These are phyloP conservation scores for Botrytis pseudocinerea DNA, from an alignment of 2,329 filamentous ascomycete genomes.

Conservation along the genomic window DNA sequence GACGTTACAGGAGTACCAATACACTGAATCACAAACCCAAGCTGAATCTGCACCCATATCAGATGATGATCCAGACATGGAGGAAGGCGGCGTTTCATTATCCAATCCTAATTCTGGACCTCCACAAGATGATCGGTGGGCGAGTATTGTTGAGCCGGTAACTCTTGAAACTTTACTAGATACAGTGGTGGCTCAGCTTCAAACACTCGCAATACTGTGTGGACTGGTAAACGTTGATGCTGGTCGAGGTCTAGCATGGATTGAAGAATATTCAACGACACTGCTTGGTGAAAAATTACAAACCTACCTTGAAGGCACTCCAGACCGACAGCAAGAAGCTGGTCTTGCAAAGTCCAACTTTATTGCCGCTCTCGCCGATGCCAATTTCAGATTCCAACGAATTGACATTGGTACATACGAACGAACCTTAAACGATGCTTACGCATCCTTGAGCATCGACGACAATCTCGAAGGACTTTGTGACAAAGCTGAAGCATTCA, in stretches of 20 bases:
- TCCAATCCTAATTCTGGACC: slow-evolving; percentile 19
- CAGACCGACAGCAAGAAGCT: slow-evolving; percentile 51
- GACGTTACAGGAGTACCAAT: slow-evolving; percentile 52
- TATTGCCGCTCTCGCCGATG: slow-evolving; percentile 55
- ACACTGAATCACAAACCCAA: slow-evolving; percentile 46
- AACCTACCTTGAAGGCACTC: slow-evolving; percentile 47
- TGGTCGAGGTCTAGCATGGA: slow-evolving; percentile 52
- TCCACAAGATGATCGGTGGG: slow-evolving; percentile 41
- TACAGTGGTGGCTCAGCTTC: slow-evolving; percentile 65
- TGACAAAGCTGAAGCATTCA: slow-evolving; percentile 57
- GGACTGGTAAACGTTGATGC: slow-evolving; percentile 42
- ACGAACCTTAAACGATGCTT: slow-evolving; percentile 37
- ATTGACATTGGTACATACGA: slow-evolving; percentile 56
- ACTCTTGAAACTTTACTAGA: slow-evolving; percentile 66
- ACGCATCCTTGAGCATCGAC: slow-evolving; percentile 21
- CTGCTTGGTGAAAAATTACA: slow-evolving; percentile 56
- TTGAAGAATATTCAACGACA: slow-evolving; percentile 55
- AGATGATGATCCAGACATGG: slow-evolving; percentile 40
- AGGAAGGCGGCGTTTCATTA: slow-evolving; percentile 41
- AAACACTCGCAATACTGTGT: slow-evolving; percentile 46
- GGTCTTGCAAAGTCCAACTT: slow-evolving; percentile 56
- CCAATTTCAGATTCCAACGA: slow-evolving; percentile 53
- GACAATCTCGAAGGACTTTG: slow-evolving; percentile 48
- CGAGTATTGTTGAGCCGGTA: slow-evolving; percentile 65
- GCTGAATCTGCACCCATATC: slow-evolving; percentile 28